Evolutionary conservation across 2,329 filamentous ascomycete species (phyloP).

Genomic region (Didymella pomorum): DNA sequence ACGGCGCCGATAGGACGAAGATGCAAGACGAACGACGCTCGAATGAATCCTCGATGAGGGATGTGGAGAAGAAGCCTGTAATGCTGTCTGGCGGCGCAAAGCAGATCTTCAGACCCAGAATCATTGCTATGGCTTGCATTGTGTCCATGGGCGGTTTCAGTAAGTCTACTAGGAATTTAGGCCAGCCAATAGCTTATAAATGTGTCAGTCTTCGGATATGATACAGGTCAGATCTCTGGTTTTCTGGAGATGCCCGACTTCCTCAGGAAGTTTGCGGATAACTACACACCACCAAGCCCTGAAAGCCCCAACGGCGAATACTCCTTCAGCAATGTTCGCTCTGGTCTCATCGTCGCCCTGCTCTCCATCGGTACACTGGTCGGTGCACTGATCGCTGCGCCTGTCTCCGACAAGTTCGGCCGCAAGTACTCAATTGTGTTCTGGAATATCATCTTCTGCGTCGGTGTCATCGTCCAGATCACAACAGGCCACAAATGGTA

Average conservation of each 20-base stretch:
- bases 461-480: conserved; percentile 73
- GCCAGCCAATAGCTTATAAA: background rate
- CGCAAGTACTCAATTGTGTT: conserved; percentile 69
- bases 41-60: conserved; percentile 35
- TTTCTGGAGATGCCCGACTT: conserved; percentile 51
- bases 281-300: conserved; percentile 7
- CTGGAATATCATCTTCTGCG: conserved; percentile 68
- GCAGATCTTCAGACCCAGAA: conserved; percentile 45
- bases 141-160: conserved; percentile 50
- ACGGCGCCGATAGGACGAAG: background rate
- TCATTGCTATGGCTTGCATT: conserved; percentile 44
- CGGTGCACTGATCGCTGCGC: conserved; percentile 67
- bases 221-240: conserved; percentile 48
- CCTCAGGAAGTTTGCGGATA: conserved; percentile 40
- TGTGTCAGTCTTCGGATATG: conserved; percentile 41
- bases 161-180: background rate
- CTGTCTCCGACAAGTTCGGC: conserved; percentile 68
- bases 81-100: conserved; percentile 32
- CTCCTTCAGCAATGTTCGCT: conserved; percentile 43
- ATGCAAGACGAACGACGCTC: conserved; percentile 22
- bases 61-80: conserved; percentile 42
- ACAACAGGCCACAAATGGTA: conserved; percentile 65
- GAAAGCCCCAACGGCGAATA: conserved; percentile 28
- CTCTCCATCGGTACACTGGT: conserved; percentile 79
- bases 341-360: conserved; percentile 47